Percentiles rank a stretch among this genome's conserved stretches.
Conservation (phyloP, 306 rosid genomes). For the Hippophae gyantsensis region DNA sequence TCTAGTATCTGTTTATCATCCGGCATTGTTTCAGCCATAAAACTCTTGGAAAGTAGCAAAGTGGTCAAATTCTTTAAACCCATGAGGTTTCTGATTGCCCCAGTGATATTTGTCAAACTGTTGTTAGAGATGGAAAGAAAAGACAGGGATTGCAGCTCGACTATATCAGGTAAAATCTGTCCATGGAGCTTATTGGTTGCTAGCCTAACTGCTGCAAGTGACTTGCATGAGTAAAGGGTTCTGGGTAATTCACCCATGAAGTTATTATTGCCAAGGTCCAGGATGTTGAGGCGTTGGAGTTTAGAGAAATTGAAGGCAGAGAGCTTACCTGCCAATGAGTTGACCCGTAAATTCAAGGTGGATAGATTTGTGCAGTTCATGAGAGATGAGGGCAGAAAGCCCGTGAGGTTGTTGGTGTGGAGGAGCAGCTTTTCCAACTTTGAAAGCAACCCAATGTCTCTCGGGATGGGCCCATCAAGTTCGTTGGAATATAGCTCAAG, state of each 20-base stretch:
- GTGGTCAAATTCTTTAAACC: constrained; percentile 62
- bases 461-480: constrained; percentile 46
- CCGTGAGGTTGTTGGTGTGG: constrained; percentile 62
- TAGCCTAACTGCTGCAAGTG: constrained; percentile 68
- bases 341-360: constrained; percentile 66
- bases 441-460: constrained; percentile 51
- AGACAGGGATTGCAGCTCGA: constrained; percentile 45
- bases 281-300: constrained; percentile 38
- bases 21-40: constrained; percentile 43
- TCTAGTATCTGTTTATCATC: constrained; percentile 35
- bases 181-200: constrained; percentile 59
- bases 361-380: constrained; percentile 56
- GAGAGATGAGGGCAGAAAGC: constrained; percentile 53
- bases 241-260: constrained; percentile 62
- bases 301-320: constrained; percentile 57
- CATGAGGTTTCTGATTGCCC: constrained; percentile 51
- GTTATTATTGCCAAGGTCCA: constrained; percentile 73
- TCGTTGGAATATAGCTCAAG: constrained; percentile 68
- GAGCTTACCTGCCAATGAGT: constrained; percentile 52
- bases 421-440: constrained; percentile 50
- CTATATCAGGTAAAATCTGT: constrained; percentile 50
- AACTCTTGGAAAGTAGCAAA: constrained; percentile 51
- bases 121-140: constrained; percentile 70
- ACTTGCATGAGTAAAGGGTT: constrained; percentile 67
- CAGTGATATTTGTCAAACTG: constrained; percentile 41